A percentile compares a stretch with the other conserved stretches of the same genome.
These are phyloP conservation scores for Carex myosuroides DNA, from an alignment of 176 grass and related monocot genomes.

Conservation along the genomic window DNA sequence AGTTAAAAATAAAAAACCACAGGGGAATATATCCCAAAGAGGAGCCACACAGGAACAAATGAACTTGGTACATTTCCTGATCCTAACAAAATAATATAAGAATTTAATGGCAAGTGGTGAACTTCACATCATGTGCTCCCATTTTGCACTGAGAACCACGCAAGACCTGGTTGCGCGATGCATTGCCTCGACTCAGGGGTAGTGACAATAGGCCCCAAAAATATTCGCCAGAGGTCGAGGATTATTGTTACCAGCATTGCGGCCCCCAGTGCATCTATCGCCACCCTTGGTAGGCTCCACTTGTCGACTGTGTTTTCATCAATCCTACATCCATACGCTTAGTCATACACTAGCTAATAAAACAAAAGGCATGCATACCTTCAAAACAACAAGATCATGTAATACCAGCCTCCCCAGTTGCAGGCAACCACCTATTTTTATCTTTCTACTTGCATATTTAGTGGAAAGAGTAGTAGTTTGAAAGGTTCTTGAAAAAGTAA, in stretches of 20 bases:
- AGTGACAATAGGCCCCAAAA: constrained; percentile 63
- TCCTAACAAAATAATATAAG: not conserved
- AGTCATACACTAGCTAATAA: not conserved
- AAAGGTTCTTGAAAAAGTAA: not conserved
- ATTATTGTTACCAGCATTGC: constrained; percentile 96
- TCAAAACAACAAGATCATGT: not conserved
- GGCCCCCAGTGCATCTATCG: constrained; percentile 64
- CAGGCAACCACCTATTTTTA: not conserved
- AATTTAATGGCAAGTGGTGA: not conserved
- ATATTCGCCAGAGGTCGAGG: constrained; percentile 83
- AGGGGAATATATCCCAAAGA: not conserved
- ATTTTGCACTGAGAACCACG: constrained; percentile 65
- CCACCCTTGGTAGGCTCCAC: constrained; percentile 79
- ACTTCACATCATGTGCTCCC: constrained; percentile 25
- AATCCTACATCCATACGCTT: constrained; percentile 31
- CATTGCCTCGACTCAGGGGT: constrained; percentile 41
- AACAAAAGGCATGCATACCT: not conserved
- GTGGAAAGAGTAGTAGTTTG: not conserved
- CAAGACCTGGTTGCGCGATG: constrained; percentile 47
- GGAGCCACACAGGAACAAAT: not conserved
- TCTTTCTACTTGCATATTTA: not conserved
- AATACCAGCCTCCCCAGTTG: not conserved
- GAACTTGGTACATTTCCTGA: not conserved
- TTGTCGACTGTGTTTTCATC: constrained; percentile 47
- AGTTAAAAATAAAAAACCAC: not conserved